Conservation (phyloP, 176 grass and related monocot species). For the Oryza meridionalis region DNA sequence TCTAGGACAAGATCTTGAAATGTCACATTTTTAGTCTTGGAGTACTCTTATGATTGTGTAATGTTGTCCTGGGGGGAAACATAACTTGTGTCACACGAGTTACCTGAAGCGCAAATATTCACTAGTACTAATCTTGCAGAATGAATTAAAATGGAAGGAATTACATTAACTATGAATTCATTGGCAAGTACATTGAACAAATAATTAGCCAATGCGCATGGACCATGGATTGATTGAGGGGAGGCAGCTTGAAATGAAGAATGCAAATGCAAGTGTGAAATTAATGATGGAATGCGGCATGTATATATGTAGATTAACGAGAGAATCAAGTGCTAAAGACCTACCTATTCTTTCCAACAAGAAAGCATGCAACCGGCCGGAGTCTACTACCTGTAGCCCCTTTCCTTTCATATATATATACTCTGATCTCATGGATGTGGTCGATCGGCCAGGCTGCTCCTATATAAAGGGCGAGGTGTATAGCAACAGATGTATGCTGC, state of each 20-base stretch:
- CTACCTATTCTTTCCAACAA: slow-evolving; percentile 49
- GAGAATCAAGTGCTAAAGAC: not conserved
- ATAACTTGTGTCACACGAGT: slow-evolving; percentile 47
- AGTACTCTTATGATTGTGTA: slow-evolving; percentile 34
- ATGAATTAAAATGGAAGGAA: too few species aligned
- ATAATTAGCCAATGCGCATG: too few species aligned
- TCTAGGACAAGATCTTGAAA: not conserved
- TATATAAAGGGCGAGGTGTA: not conserved
- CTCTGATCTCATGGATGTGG: not conserved
- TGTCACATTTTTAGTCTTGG: slow-evolving; percentile 19
- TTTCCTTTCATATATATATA: not conserved
- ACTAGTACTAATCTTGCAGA: not conserved
- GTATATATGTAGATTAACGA: not conserved
- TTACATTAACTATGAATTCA: too few species aligned
- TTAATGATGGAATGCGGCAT: not conserved
- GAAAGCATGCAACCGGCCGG: slow-evolving; percentile 6
- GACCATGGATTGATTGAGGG: not conserved
- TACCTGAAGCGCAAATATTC: not conserved
- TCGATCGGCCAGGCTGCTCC: not conserved
- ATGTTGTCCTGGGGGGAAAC: slow-evolving; percentile 22
- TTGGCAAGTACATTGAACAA: not conserved
- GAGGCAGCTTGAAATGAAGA: not conserved
- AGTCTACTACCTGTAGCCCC: too few species aligned
- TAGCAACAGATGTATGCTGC: not conserved
- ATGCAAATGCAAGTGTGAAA: not conserved